Evolutionary conservation across 2,329 filamentous ascomycete genomes (phyloP), one percentile per base, ranked within the genome.

Genomic region (Curvularia lunata): DNA sequence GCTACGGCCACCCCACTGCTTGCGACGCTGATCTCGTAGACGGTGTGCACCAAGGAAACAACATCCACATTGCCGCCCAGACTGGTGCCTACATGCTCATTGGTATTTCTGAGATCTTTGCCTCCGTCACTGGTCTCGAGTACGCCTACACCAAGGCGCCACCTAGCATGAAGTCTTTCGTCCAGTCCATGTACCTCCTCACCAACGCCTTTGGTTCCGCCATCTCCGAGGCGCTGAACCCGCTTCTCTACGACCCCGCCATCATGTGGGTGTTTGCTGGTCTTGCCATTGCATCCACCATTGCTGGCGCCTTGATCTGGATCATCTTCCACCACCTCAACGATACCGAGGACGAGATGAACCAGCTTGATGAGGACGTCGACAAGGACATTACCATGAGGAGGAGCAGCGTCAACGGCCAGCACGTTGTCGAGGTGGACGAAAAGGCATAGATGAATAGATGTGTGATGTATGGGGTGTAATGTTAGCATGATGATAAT

Each of bases 141-240:
- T 81, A 81, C 59, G 79, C 80, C 2, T 82, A 80, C 72, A 81
- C 79, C 52, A 82, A 82, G 57, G 78, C 80, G 0, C 79, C 80
- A 4, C 76, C 78, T 1, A 74, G 63, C 65, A 81, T 82, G 80
- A 81, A 81, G 69, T 79, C 77, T 0, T 81, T 81, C 60, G 77
- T 81, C 27, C 79, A 80, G 64, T 75, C 82, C 82, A 77, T 88
- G 57, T 87, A 82, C 71, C 83, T 87, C 51, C 82, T 88, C 63
- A 87, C 85, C 62, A 85, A 82, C 62, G 86, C 85, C 6, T 82
- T 87, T 54, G 84, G 84, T 7, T 81, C 85, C 1, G 85, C 85
- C 54, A 80, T 91, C 25, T 85, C 84, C 8, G 85, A 88, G 71
- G 88, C 86, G 0, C 77, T 91, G 9, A 83, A 85, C 18, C 85